Evolutionary conservation across 768 basidiomycete species (phyloP), one percentile per base, ranked within the genome.

Genomic region (Pulveroboletus sp.): DNA sequence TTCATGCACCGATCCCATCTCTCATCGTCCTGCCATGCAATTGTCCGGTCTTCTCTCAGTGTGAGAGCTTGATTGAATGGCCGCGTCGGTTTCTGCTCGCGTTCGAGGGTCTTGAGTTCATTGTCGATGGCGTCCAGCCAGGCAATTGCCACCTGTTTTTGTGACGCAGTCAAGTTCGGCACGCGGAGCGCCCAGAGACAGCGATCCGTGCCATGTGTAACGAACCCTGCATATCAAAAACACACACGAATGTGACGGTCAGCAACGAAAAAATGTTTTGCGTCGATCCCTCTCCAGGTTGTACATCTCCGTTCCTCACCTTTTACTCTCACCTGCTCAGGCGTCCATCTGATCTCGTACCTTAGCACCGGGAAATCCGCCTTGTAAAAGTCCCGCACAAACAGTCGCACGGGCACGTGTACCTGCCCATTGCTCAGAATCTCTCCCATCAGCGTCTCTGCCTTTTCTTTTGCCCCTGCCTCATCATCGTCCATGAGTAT

Each of bases 151-250:
- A 80, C 59, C 0, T 63, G 59, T 8, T 71, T 62, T 55, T 89
- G 78, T 5, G 73, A 57, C 0, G 67, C 51, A 4, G 71, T 66
- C 49, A 90, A 62, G n/a, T 58, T 62, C 5, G 82, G 77, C 1
- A 73, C 52, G 6, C 81, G 74, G 14, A 88, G 68, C 2, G 82
- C 74, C 81, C 86, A 89, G 14, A 89, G 45, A 26, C 69, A 51
- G 6, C 82, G 72, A 57, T 90, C 89, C 8, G 78, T 78, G 6
- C 70, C 85, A 57, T 90, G 88, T 0, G 85, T 87, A 6, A 89
- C 82, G 47, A 81, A 80, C 1, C 83, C 85, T 87, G 46, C 15
- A 39, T 8, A 12, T 50, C 27, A 32, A 46, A 49, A 36, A 14
- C 21, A 21, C 21, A 3, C 21, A 21, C 14, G 12, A 35, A n/a